phyloP scores from a whole-genome alignment of 768 basidiomycete species.

The Phallus indusiatus region DNA sequence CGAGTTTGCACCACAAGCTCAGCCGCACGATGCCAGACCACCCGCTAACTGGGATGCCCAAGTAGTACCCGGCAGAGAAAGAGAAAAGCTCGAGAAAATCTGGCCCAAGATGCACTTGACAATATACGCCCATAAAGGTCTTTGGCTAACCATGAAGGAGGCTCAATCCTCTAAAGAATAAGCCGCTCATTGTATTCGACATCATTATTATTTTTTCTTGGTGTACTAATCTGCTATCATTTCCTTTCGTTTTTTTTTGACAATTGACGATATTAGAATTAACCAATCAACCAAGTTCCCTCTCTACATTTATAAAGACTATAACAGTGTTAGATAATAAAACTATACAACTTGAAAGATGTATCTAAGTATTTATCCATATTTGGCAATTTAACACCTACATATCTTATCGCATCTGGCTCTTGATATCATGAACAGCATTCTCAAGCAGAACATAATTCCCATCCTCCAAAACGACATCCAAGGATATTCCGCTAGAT shows the following conservation, averaged over 20 bases:
- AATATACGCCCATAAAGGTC: constrained; percentile 30
- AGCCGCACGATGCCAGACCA: constrained; percentile 21
- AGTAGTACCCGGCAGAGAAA: constrained; percentile 18
- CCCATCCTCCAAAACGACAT: constrained; percentile 47
- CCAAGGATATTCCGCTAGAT: constrained; percentile 50
- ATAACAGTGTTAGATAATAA: neutral
- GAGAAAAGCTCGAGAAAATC: constrained; percentile 33
- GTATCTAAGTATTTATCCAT: neutral
- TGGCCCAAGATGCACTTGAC: constrained; percentile 29
- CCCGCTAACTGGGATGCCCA: constrained; percentile 24
- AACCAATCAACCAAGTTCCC: neutral
- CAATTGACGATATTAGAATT: no score
- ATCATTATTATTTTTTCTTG: neutral
- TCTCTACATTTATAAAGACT: neutral
- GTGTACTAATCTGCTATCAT: neutral
- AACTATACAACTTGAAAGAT: neutral
- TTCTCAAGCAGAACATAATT: constrained; percentile 40
- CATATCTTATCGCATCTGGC: neutral
- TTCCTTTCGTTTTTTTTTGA: neutral
- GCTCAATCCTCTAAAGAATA: neutral
- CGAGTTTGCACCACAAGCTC: constrained; percentile 28
- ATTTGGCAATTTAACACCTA: neutral
- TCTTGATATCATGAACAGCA: constrained; percentile 7
- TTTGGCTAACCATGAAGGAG: neutral
- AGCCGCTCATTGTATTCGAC: neutral